Base-by-base conservation (phyloP, 2,329 filamentous ascomycete species). In the Dothistroma septosporum region DNA sequence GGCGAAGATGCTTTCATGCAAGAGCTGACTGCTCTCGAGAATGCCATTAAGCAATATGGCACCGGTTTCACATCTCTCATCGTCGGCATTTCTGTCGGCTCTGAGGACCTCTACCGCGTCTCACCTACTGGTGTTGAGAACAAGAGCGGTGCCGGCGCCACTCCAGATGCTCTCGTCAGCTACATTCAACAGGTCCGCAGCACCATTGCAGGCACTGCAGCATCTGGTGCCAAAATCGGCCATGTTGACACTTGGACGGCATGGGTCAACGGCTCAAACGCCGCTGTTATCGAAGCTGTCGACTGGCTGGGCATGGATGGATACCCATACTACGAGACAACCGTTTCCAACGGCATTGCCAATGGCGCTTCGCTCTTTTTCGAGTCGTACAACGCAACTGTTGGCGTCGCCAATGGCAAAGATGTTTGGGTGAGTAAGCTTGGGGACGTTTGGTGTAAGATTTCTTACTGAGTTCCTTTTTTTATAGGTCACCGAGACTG, bases 241-340 rank as follows among this genome's bases (percentile, higher is more conserved):
- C 91, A 96, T 76, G 91, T 96, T 72, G 91, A 96, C 73, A 95
- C 92, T 53, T 96, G 90, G 90, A 69, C 66, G 41, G 85, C 85
- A 56, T 92, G 85, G 81, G 85, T 85, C 73, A 91, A 95, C 75
- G 75, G 77, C 54, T 84, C 86, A 70, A 94, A 92, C 82, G 76
- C 77, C 52, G 84, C 82, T 48, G 85, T 95, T 61, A 85, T 91
- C 61, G 79, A 86, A 9, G 84, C 83, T 46, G 78, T 82, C 63
- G 91, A 96, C 79, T 95, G 86, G 82, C 76, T 96, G 62, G 91
- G 91, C 66, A 84, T 92, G 74, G 90, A 96, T 73, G 88, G 87
- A 4, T 95, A 94, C 74, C 83, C 90, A 19, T 96, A 92, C 82
- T 96, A 87, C 78, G 85, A 96, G 79, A 82, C 81, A 69, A 87